These are phyloP conservation scores for Geoglossum cookeanum DNA, from an alignment of 2,329 filamentous ascomycete species.

Conservation along the genomic window DNA sequence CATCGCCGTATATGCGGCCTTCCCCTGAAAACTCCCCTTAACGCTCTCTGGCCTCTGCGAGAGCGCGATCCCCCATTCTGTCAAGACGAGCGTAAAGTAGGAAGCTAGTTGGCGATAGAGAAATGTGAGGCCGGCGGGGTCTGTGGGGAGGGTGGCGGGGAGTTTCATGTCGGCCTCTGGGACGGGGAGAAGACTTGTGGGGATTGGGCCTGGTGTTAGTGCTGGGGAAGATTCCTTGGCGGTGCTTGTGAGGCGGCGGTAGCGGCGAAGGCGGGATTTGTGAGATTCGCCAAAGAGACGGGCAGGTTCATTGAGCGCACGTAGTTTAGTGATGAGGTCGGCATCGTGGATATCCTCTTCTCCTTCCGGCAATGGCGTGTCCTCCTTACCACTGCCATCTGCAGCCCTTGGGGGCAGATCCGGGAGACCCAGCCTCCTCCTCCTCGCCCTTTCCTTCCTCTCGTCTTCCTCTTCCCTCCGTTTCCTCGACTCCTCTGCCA, in stretches of 20 bases:
- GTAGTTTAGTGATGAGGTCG: conserved; percentile 47
- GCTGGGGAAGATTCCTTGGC: conserved; percentile 13
- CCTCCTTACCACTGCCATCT: conserved; percentile 26
- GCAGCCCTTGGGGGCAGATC: conserved; percentile 38
- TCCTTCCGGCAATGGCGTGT: conserved; percentile 19
- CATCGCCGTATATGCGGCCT: conserved; percentile 69
- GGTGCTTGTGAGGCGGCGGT: conserved; percentile 36
- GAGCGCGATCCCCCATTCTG: conserved; percentile 69
- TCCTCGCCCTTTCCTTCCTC: conserved; percentile 49
- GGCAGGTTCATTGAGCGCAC: conserved; percentile 53
- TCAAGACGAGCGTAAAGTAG: conserved; percentile 92
- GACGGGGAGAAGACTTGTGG: conserved; percentile 62
- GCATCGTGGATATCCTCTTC: conserved; percentile 49
- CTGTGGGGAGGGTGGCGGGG: conserved; percentile 38
- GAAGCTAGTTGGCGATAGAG: conserved; percentile 77
- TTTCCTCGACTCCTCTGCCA: conserved; percentile 62
- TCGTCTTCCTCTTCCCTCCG: conserved; percentile 54
- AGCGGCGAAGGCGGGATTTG: conserved; percentile 47
- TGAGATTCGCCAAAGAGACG: conserved; percentile 69
- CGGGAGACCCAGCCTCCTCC: conserved; percentile 64
- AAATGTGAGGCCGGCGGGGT: conserved; percentile 46
- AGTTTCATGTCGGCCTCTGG: conserved; percentile 83
- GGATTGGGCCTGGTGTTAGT: conserved; percentile 50
- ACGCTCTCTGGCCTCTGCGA: conserved; percentile 35
- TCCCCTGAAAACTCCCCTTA: conserved; percentile 58